Evolutionary conservation across 371 early-diverging fungal genomes (phyloP), one percentile per base, ranked within the genome.

Genomic region (Massospora cicadina): DNA sequence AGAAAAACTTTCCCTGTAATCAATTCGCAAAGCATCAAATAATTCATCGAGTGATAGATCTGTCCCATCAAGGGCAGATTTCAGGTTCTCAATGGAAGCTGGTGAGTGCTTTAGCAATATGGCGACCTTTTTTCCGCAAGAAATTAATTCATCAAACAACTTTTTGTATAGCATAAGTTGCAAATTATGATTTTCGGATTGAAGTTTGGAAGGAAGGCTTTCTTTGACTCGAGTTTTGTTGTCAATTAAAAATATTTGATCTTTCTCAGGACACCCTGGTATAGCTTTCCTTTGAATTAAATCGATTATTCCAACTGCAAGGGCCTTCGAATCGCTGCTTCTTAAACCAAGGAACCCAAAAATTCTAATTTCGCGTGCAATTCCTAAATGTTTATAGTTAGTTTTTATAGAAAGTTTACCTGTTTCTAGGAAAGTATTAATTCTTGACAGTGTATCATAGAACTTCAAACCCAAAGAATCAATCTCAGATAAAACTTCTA

Each of bases 161-260:
- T 27, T 57, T n/a, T 57, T 57, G 28, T 57, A 57, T 10, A 57
- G 23, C 58, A 57, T 57, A 10, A 57, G 7, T 57, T 57, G 58
- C 23, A 25, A 57, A 23, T 57, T 57, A 3, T 57, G 58, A 26
- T n/a, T 57, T 0, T 27, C 26, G 28, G 25, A 25, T n/a, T 57
- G 58, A 7, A 12, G 10, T n/a, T 57, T 26, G 12, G 23, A 25
- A 25, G 58, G 58, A 25, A 57, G 28, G 13, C 28, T 57, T n/a
- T 25, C 13, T 25, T 26, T n/a, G 7, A 25, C 13, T 27, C 58
- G 23, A 25, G 58, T 57, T 27, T 57, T 57, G 26, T 23, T 57
- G 25, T 57, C 58, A n/a, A 57, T 12, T n/a, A 57, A 12, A 25
- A 10, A 12, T 10, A 57, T 57, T 43, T 5, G 10, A 10, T 43